A percentile compares a stretch with the other conserved stretches of the same genome.
phyloP scores from a whole-genome alignment of 768 basidiomycete species.

The Antrodiella citrinella region DNA sequence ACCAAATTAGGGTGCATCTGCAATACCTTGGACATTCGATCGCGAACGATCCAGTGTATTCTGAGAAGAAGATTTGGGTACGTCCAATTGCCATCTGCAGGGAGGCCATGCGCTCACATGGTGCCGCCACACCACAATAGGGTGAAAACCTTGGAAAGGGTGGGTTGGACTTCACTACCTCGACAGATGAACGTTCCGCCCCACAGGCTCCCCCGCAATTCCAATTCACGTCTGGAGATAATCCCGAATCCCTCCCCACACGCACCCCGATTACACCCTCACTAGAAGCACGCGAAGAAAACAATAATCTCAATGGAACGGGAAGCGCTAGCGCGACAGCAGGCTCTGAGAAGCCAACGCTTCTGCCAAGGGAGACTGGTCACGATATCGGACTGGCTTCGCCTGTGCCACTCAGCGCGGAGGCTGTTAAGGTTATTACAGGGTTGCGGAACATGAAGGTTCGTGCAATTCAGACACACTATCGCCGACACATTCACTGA shows the following conservation, averaged over 20 bases:
- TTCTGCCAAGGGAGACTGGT: slow-evolving; percentile 78
- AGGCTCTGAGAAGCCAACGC: slow-evolving; percentile 24
- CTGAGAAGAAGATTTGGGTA: slow-evolving; percentile 72
- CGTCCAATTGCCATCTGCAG: slow-evolving; percentile 9
- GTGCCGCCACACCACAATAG: slow-evolving; percentile 33
- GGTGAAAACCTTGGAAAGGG: slow-evolving; percentile 68
- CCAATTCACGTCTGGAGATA: slow-evolving; percentile 19
- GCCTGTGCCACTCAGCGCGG: slow-evolving; percentile 67
- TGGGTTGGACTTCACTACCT: slow-evolving; percentile 72
- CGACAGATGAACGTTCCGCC: slow-evolving; percentile 52
- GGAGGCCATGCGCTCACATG: no score
- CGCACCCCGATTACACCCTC: not conserved
- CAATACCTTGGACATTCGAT: slow-evolving; percentile 93
- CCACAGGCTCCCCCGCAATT: slow-evolving; percentile 44
- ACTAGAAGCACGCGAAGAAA: not conserved
- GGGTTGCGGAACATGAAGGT: slow-evolving; percentile 80
- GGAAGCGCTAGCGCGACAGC: not conserved
- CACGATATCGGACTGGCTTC: slow-evolving; percentile 85
- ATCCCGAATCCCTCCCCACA: slow-evolving; percentile 15
- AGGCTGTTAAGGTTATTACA: slow-evolving; percentile 75
- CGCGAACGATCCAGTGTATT: slow-evolving; percentile 93
- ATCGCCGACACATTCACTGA: not conserved
- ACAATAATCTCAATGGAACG: not conserved
- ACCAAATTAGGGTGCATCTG: slow-evolving; percentile 95
- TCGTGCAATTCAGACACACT: not conserved